Evolutionary conservation across 805 yeast genomes (phyloP), one percentile per base, ranked within the genome.

Genomic region (Yarrowia yakushimensis): DNA sequence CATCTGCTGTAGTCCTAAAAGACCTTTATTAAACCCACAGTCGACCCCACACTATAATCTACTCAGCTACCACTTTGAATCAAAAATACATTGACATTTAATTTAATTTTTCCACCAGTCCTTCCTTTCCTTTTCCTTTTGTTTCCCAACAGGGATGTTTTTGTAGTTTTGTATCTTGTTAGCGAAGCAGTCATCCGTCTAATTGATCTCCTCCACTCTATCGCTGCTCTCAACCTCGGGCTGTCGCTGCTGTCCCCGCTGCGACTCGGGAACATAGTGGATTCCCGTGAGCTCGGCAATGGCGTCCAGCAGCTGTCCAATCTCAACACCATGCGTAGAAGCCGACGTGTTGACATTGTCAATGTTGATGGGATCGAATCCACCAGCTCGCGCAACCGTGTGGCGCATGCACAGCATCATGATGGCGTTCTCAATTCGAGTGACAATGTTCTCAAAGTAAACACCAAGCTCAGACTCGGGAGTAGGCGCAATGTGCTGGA

Each of bases 381-480:
- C 30, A 3, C 48, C 46, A 13, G 48, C 48, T 5, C 48, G 48
- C 11, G 61, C 61, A 27, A 55, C 61, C 7, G 46, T 39, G 37
- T 55, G 61, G 6, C 74, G 68, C 28, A 71, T 25, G 57, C 68
- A 70, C 62, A 71, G 52, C 41, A 71, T 65, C 17, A 71, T 52
- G 34, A 71, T 18, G n/a, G 72, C 67, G 54, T 71, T 71, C 66
- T 70, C 74, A 17, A 72, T 68, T 39, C 74, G 68, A 7, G 74
- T 72, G 41, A 72, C 67, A 17, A 70, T 23, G 39, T 72, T 71
- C 18, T 71, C 74, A 34, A 72, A 65, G 55, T 70, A 69, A 22
- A 59, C 30, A 10, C 63, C 43, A 30, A 66, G 65, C 50, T 69
- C 71, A 15, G 65, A 52, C 50, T 69, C 72, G 20, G 70, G 67